Evolutionary conservation across 1,284 basidiomycete genomes (phyloP).

Genomic region (Heliocybe sulcata): DNA sequence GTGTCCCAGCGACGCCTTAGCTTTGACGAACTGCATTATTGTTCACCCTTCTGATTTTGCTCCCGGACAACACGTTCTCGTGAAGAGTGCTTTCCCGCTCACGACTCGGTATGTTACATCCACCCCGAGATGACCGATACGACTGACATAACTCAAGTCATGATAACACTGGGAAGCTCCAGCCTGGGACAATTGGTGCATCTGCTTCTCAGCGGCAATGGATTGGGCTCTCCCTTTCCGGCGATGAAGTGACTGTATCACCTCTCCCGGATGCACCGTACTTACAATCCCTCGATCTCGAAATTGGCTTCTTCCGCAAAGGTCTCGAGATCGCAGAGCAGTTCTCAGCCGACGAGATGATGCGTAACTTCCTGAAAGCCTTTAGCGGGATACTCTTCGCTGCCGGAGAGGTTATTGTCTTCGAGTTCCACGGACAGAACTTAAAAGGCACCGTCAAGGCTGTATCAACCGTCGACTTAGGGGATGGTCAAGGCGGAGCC

Average conservation of each 20-base stretch:
- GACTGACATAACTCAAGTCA: slow-evolving; percentile 38
- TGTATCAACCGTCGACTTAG: slow-evolving; percentile 62
- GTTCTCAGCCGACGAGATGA: slow-evolving; percentile 85
- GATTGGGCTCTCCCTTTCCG: slow-evolving; percentile 75
- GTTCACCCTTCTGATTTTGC: slow-evolving; percentile 74
- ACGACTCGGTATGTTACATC: slow-evolving; percentile 57
- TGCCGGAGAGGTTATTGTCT: slow-evolving; percentile 70
- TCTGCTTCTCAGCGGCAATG: slow-evolving; percentile 75
- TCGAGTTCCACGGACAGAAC: slow-evolving; percentile 89
- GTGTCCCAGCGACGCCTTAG: slow-evolving; percentile 57
- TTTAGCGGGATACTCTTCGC: slow-evolving; percentile 67
- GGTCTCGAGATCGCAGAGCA: slow-evolving; percentile 60
- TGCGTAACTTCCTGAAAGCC: slow-evolving; percentile 62
- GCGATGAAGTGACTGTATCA: slow-evolving; percentile 72
- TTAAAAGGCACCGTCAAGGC: slow-evolving; percentile 70
- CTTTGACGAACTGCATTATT: slow-evolving; percentile 77
- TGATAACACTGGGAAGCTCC: slow-evolving; percentile 67
- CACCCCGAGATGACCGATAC: not conserved
- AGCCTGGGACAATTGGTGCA: slow-evolving; percentile 57
- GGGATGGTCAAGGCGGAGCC: slow-evolving; percentile 35
- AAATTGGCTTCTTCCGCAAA: slow-evolving; percentile 68
- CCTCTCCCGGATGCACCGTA: slow-evolving; percentile 59
- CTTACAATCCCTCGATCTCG: slow-evolving; percentile 73
- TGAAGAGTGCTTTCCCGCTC: slow-evolving; percentile 63
- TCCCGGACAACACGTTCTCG: slow-evolving; percentile 64